Conservation (phyloP, 805 yeast genomes). For the Teunomyces stri region DNA sequence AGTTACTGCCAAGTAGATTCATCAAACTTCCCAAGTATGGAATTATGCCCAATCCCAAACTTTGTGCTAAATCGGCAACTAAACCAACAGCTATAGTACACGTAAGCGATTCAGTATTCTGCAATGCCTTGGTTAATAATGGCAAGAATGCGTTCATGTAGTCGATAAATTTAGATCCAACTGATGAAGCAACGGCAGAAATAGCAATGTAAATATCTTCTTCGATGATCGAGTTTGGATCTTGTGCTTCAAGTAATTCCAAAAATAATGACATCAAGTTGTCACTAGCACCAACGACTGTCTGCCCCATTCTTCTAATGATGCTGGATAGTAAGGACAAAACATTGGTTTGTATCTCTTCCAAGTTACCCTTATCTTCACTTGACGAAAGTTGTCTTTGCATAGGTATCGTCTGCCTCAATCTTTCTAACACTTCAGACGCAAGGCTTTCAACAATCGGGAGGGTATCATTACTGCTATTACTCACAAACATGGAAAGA, state of each 20-base stretch:
- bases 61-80: conserved; percentile 90
- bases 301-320: conserved; percentile 73
- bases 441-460: conserved; percentile 72
- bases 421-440: conserved; percentile 64
- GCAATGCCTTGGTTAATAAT: conserved; percentile 71
- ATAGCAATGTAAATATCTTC: conserved; percentile 93
- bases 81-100: conserved; percentile 91
- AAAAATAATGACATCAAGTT: conserved; percentile 80
- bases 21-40: conserved; percentile 80
- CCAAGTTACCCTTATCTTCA: conserved; percentile 76
- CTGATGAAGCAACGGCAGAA: conserved; percentile 82
- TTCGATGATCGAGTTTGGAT: conserved; percentile 77
- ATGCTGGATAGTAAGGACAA: conserved; percentile 77
- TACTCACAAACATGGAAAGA: conserved; percentile 74
- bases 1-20: conserved; percentile 73
- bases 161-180: conserved; percentile 66
- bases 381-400: conserved; percentile 52
- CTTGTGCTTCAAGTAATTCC: conserved; percentile 55
- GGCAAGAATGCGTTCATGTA: conserved; percentile 85
- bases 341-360: conserved; percentile 83
- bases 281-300: conserved; percentile 70
- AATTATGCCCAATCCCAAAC: conserved; percentile 69
- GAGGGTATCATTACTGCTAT: conserved; percentile 68
- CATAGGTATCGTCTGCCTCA: conserved; percentile 65
- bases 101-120: conserved; percentile 78